A percentile compares a stretch with the other conserved stretches of the same genome.
Evolutionary conservation across 768 basidiomycete genomes (phyloP).

Genomic region (Panaeolus cyanescens): DNA sequence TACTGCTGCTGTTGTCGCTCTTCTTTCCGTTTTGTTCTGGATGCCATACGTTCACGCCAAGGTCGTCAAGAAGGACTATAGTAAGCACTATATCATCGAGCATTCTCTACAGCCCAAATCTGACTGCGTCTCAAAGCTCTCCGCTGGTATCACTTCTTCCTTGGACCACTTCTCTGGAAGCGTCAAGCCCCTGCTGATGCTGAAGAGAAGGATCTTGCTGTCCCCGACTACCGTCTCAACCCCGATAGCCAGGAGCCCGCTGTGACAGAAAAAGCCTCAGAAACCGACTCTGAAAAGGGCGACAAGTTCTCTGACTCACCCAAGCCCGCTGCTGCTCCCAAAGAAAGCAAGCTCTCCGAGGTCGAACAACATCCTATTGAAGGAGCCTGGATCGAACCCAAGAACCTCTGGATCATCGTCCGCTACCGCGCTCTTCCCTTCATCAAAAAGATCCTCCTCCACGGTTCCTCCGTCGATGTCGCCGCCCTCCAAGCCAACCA

Average conservation of each 20-base stretch:
- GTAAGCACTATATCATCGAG: constrained; percentile 14
- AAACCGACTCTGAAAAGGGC: constrained; percentile 19
- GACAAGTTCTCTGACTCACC: neutral
- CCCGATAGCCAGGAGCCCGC: constrained; percentile 9
- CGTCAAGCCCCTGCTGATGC: constrained; percentile 23
- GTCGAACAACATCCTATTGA: constrained; percentile 24
- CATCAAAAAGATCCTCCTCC: constrained; percentile 19
- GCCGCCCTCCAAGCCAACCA: constrained; percentile 18
- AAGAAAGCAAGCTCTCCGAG: constrained; percentile 1
- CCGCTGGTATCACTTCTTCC: constrained; percentile 30
- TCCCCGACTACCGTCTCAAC: constrained; percentile 28
- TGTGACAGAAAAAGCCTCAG: neutral
- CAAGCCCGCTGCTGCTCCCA: constrained; percentile 9
- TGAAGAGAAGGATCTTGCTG: constrained; percentile 9
- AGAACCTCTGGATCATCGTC: constrained; percentile 26
- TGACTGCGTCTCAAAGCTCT: constrained; percentile 15
- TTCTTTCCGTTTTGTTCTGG: constrained; percentile 27
- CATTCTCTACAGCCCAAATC: neutral
- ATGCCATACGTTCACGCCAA: constrained; percentile 28
- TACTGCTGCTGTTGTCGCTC: constrained; percentile 19
- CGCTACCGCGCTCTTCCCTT: constrained; percentile 24
- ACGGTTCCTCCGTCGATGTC: constrained; percentile 25
- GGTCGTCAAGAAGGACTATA: constrained; percentile 28
- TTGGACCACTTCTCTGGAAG: constrained; percentile 27
- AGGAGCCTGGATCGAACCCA: constrained; percentile 27